Evolutionary conservation across 768 basidiomycete species (phyloP).

Genomic region (Mycena olivaceomarginata): DNA sequence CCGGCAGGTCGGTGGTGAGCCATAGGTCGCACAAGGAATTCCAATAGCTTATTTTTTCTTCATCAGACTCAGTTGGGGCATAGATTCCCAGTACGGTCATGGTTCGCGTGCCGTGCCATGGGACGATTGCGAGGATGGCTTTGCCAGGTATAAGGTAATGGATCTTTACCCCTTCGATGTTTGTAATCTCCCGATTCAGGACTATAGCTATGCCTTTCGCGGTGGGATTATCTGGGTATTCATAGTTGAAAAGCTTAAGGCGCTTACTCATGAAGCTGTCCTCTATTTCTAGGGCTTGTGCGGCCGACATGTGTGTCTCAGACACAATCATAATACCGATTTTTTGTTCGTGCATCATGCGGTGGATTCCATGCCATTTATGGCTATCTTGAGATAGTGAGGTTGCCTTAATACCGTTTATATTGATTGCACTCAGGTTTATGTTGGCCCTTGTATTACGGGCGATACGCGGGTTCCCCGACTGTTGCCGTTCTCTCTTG

Average conservation of each 20-base stretch:
- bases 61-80: slow-evolving; percentile 38
- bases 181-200: slow-evolving; percentile 28
- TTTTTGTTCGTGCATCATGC: background rate
- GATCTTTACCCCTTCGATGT: background rate
- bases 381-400: background rate
- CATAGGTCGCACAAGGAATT: slow-evolving; percentile 1
- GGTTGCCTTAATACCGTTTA: background rate
- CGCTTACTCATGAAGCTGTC: background rate
- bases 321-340: background rate
- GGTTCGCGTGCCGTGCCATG: slow-evolving; percentile 19
- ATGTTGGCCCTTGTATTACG: background rate
- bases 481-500: background rate
- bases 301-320: background rate
- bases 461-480: background rate
- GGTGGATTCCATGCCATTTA: background rate
- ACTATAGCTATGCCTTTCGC: slow-evolving; percentile 11
- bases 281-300: background rate
- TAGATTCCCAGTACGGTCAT: slow-evolving; percentile 46
- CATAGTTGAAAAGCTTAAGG: background rate
- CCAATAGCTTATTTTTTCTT: slow-evolving; percentile 44
- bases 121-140: slow-evolving; percentile 21
- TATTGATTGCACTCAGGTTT: background rate
- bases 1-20: slow-evolving; percentile 17
- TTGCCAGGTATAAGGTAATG: slow-evolving; percentile 20
- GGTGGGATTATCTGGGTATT: background rate